Evolutionary conservation across 106 monocot genomes (phyloP).

Genomic region (Platanthera guangdongensis): DNA sequence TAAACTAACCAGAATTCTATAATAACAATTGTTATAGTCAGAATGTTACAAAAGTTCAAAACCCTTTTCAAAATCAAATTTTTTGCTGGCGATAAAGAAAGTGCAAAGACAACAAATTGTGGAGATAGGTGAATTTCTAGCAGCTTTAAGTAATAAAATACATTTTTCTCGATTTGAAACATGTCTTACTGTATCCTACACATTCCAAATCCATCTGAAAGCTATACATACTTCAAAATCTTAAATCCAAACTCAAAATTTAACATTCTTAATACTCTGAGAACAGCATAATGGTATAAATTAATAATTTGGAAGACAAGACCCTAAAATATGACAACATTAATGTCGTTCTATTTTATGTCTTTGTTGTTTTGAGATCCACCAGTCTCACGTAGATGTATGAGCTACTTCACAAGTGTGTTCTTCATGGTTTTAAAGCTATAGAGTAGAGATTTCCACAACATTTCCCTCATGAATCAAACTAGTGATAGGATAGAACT

Average conservation of each 20-base stretch:
- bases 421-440: neutral
- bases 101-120: neutral
- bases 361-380: neutral
- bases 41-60: neutral
- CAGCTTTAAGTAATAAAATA: neutral
- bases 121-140: neutral
- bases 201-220: conserved; percentile 1
- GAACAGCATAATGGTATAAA: neutral
- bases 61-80: neutral
- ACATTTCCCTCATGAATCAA: neutral
- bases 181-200: neutral
- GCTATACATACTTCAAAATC: neutral
- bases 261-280: neutral
- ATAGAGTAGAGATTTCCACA: neutral
- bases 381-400: neutral
- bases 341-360: neutral
- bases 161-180: neutral
- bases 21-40: neutral
- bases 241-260: conserved; percentile 1
- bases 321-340: neutral
- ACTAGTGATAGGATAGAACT: neutral
- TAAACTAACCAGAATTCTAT: neutral
- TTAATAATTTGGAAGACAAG: neutral
- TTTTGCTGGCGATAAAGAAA: neutral
- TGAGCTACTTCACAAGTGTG: neutral